Evolutionary conservation across 2,329 filamentous ascomycete genomes (phyloP), one percentile per base, ranked within the genome.

Genomic region (Didymella keratinophila): DNA sequence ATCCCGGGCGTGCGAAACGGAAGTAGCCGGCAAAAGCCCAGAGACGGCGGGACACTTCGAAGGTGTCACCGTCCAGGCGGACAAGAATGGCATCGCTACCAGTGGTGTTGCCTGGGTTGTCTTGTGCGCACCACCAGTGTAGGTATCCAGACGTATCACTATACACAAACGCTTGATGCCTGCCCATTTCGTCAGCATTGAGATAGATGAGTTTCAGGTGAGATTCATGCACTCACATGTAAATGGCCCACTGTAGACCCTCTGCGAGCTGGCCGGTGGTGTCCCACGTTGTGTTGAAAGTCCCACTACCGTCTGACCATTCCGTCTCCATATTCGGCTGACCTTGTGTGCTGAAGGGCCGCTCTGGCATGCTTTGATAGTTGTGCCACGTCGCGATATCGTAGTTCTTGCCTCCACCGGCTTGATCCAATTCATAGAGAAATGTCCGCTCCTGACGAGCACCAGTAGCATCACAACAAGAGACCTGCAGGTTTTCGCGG

Each of bases 301-400:
- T 45, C 1, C 42, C 25, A 18, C 21, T 45, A 2, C 42, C 42
- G 23, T 45, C 25, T 11, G 42, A 45, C 42, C 25, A 45, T 4
- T 45, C 42, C 1, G 42, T 45, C 25, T 45, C 42, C 42, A 45
- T 27, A 11, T 45, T 45, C 6, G 42, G 42, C 42, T 45, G 42
- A 9, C 42, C 42, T 18, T 45, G 42, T 6, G 42, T 45, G 4
- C 20, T 18, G 23, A 45, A 45, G 12, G 21, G 42, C 1, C 42
- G 42, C 42, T 45, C 42, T 11, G 42, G 25, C 42, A 45, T 45
- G 6, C 42, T 45, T 45, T 45, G 42, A 7, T 45, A 45, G 23
- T 45, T 45, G 16, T 45, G 42, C 42, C 42, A 45, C 2, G 42
- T 45, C 7, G 42, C 42, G 11, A 45, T 28, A 7, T 45, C 42